These are phyloP conservation scores for Lindgomyces ingoldianus DNA, from an alignment of 495 filamentous ascomycete species.

Conservation along the genomic window DNA sequence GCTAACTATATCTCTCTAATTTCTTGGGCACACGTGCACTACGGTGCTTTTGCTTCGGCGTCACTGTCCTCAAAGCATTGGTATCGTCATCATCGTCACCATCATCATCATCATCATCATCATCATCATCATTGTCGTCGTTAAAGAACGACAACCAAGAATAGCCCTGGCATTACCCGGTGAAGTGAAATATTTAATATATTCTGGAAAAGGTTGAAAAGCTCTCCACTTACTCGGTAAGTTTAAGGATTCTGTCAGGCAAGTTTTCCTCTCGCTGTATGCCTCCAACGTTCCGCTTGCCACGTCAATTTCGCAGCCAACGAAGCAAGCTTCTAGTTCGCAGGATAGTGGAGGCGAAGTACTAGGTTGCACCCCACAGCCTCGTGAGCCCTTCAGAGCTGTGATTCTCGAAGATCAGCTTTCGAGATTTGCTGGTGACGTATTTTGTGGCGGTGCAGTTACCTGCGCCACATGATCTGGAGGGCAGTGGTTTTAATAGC, in stretches of 20 bases:
- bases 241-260: not conserved
- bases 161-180: not conserved
- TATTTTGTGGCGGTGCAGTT: not conserved
- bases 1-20: not conserved
- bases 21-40: not conserved
- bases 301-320: not conserved
- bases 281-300: not conserved
- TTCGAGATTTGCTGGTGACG: not conserved
- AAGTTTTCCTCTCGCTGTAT: not conserved
- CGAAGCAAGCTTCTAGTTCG: not conserved
- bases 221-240: not conserved
- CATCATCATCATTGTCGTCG: not conserved
- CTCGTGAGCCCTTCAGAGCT: not conserved
- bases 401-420: not conserved
- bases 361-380: not conserved
- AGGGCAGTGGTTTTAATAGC: not conserved
- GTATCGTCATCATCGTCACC: not conserved
- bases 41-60: not conserved
- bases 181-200: no score
- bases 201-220: no score
- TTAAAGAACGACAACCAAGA: not conserved
- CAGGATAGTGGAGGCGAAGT: not conserved
- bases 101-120: no score
- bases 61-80: not conserved
- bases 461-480: not conserved